Percentiles rank a stretch among this genome's conserved stretches.
These are phyloP conservation scores for Discostella pseudostelligera DNA, from an alignment of 108 stramenopile genomes.

Conservation along the genomic window DNA sequence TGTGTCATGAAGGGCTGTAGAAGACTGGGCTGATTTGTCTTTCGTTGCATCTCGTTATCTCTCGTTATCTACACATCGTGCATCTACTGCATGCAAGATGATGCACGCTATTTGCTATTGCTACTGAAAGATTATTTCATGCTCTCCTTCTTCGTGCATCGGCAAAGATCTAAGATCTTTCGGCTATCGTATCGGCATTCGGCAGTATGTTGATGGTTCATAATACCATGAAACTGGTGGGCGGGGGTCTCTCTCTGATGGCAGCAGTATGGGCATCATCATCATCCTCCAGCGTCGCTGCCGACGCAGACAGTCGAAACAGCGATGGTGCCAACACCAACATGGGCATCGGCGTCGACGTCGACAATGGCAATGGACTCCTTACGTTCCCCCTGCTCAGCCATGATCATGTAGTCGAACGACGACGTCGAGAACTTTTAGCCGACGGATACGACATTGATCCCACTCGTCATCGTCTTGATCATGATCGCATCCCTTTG, in stretches of 20 bases:
- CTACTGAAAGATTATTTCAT: too few relatives aligned
- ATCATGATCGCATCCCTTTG: slow-evolving; percentile 3
- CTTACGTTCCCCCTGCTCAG: slow-evolving; percentile 1
- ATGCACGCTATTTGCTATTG: too few relatives aligned
- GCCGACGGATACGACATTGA: neutral
- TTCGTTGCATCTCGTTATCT: too few relatives aligned
- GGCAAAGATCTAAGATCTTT: too few relatives aligned
- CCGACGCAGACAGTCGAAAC: slow-evolving; percentile 4
- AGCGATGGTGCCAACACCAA: neutral
- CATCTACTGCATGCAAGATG: too few relatives aligned
- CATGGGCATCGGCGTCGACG: too few relatives aligned
- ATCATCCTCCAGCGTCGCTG: neutral
- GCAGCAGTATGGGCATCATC: neutral
- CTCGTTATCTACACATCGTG: too few relatives aligned
- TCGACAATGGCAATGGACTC: neutral
- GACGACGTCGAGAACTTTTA: neutral
- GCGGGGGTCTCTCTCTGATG: neutral
- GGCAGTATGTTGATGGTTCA: too few relatives aligned
- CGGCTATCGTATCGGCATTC: too few relatives aligned
- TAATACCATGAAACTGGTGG: neutral
- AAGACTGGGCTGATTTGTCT: too few relatives aligned
- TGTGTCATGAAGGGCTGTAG: too few relatives aligned
- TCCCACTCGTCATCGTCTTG: neutral
- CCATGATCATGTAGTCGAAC: slow-evolving; percentile 4
- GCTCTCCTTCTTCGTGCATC: too few relatives aligned